Evolutionary conservation across 306 rosid species (phyloP), one percentile per base, ranked within the genome.

Genomic region (Mimosa bimucronata): DNA sequence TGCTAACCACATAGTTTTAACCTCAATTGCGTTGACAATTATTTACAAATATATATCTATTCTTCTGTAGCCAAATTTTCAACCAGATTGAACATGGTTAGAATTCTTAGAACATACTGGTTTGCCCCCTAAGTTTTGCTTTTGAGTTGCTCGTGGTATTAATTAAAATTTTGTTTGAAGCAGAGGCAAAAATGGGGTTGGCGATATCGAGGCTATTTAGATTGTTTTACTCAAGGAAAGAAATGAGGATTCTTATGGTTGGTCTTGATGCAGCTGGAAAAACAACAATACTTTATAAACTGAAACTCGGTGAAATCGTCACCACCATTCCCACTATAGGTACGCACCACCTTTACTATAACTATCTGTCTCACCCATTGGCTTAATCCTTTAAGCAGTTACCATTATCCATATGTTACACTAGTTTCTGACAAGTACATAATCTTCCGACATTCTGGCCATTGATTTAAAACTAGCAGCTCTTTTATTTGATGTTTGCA

Each of bases 261-360:
- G 98, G 97, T 77, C 98, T 94, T 64, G 97, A 88, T 82, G 97
- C 94, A 19, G 91, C 94, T 28, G 94, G 94, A n/a, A 92, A 92
- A 88, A 92, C 97, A 76, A 90, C 94, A 53, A 92, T 92, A 67
- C 90, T 90, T 31, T 90, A 90, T 87, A 90, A 92, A 77, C 87
- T 92, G 48, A 92, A 92, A 83, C 90, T 89, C 72, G 96, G 97
- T 88, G 98, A 94, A 85, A 83, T 94, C 64, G 93, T 94, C 79
- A 94, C 93, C 40, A 94, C 98, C 53, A 94, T 92, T 60, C 98
- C 98, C 78, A 92, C 97, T 45, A 90, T 94, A 70, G 97, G 98
- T 94, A 23, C 71, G 44, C 71, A 28, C 25, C 42, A 64, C 26
- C 13, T 6, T n/a, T 66, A 46, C 48, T 38, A 18, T 6, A 3